Base-by-base conservation (phyloP, 108 stramenopile species). In the Pelagomonas calceolata region DNA sequence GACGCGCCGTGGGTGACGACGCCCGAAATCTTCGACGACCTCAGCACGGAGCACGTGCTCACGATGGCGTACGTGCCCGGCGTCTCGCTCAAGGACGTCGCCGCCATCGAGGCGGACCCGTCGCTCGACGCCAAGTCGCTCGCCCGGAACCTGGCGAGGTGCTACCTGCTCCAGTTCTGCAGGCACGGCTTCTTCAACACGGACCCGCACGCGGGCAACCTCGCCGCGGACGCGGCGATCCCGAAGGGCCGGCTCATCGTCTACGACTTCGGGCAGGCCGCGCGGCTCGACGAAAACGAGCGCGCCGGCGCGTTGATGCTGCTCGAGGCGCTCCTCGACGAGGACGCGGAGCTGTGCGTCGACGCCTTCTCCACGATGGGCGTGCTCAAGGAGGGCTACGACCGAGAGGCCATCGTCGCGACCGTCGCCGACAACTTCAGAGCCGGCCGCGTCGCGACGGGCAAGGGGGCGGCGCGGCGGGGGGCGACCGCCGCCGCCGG, bases 251-350 rank as follows among this genome's bases (percentile, higher is more conserved):
- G 89, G 64, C 45, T 92, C 64, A 89, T 92, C 5, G 81, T 90
- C 67, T 92, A 92, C 73, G 91, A 92, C 69, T 92, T 92, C 77
- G 91, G 91, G 5, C 91, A 92, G 81, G 89, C 89, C 12, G 86
- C 87, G 64, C 77, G 85, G 9, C 72, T 90, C 63, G 70, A 73
- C 4, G 73, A 74, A 17, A 77, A 88, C 71, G 89, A 92, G 76
- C 82, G 87, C 4, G 83, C 78, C 36, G 91, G 91, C 0, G 90
- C 90, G 30, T 73, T 92, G 34, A 87, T 86, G 34, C 87, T 90
- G 32, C 89, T 92, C 45, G 89, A 92, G 68, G 87, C 86, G 16
- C 90, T 92, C 30, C 80, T 90, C 44, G 91, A 92, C 71, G 79
- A 73, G 39, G 87, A 92, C 73, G 88, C 89, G 9, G 86, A 87